Percentiles rank a stretch among this genome's conserved stretches.
phyloP scores from a whole-genome alignment of 192 early-diverging fungal species.

The Endogone sp. region DNA sequence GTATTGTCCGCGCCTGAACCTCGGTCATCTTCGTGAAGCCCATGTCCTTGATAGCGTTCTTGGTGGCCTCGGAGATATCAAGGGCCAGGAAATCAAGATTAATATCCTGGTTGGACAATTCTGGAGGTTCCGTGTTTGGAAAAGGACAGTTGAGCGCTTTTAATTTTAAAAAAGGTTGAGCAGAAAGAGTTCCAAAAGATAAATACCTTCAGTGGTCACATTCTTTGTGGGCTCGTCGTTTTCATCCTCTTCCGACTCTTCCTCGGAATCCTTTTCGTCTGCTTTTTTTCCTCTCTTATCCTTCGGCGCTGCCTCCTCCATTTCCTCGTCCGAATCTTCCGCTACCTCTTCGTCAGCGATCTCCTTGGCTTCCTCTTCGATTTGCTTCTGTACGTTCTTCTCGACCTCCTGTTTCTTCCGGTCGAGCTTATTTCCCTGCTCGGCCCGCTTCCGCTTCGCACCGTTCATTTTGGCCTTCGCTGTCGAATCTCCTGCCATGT shows the following conservation, averaged over 20 bases:
- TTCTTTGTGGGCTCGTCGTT: not conserved
- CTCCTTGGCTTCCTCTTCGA: constrained; percentile 21
- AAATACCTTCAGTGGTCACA: not conserved
- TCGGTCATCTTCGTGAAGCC: constrained; percentile 95
- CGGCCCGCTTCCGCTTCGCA: constrained; percentile 12
- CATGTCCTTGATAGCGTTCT: constrained; percentile 84
- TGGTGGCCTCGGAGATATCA: constrained; percentile 75
- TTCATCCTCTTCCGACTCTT: constrained; percentile 1
- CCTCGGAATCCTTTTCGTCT: not conserved
- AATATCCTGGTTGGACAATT: constrained; percentile 10
- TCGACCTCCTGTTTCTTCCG: constrained; percentile 17
- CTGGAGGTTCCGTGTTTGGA: not conserved
- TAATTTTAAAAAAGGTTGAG: not conserved
- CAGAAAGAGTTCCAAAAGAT: not conserved
- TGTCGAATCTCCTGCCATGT: constrained; percentile 2
- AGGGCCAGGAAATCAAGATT: constrained; percentile 71
- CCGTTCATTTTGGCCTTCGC: constrained; percentile 12
- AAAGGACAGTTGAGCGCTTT: not conserved
- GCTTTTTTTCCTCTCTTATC: constrained; percentile 4
- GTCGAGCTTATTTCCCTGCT: constrained; percentile 6
- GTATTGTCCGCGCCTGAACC: constrained; percentile 94
- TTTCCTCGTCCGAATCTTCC: not conserved
- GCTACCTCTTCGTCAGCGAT: constrained; percentile 3
- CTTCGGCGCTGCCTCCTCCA: not conserved
- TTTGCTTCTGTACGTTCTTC: constrained; percentile 18